Percentiles rank a stretch among this genome's conserved stretches.
Evolutionary conservation across 1,284 basidiomycete species (phyloP).

Genomic region (Moesziomyces sp.): DNA sequence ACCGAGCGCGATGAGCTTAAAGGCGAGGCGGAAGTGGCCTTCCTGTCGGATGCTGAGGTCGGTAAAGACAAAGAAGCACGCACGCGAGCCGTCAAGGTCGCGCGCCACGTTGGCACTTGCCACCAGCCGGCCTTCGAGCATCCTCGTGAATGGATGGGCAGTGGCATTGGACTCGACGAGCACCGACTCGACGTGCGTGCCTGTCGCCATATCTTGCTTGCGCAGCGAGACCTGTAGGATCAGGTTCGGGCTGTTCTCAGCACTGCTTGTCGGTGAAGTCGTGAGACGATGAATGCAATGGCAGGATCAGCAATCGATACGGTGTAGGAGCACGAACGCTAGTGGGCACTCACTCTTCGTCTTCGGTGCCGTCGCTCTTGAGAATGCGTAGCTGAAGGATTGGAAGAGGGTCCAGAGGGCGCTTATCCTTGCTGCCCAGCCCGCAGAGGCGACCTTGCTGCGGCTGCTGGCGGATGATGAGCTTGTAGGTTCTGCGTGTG

Average conservation of each 20-base stretch:
- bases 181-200: conserved; percentile 15
- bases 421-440: conserved; percentile 52
- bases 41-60: conserved; percentile 55
- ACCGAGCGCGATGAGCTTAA: conserved; percentile 41
- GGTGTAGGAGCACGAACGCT: too few species aligned
- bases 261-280: conserved; percentile 11
- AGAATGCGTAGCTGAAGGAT: conserved; percentile 51
- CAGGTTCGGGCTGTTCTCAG: conserved; percentile 46
- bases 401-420: conserved; percentile 53
- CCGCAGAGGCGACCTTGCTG: conserved; percentile 48
- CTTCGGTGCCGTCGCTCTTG: conserved; percentile 31
- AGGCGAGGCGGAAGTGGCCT: conserved; percentile 35
- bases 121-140: conserved; percentile 48
- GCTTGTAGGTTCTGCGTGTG: conserved; percentile 25
- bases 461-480: conserved; percentile 52
- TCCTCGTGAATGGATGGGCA: conserved; percentile 27
- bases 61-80: conserved; percentile 54
- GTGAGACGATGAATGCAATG: neutral
- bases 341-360: conserved; percentile 40
- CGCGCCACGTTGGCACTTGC: conserved; percentile 45
- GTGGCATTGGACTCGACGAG: conserved; percentile 37
- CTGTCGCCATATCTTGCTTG: conserved; percentile 22
- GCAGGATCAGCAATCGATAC: neutral
- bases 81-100: conserved; percentile 40
- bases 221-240: conserved; percentile 36